Evolutionary conservation across 2,329 filamentous ascomycete species (phyloP).

Genomic region (Drechslerella dactyloides): DNA sequence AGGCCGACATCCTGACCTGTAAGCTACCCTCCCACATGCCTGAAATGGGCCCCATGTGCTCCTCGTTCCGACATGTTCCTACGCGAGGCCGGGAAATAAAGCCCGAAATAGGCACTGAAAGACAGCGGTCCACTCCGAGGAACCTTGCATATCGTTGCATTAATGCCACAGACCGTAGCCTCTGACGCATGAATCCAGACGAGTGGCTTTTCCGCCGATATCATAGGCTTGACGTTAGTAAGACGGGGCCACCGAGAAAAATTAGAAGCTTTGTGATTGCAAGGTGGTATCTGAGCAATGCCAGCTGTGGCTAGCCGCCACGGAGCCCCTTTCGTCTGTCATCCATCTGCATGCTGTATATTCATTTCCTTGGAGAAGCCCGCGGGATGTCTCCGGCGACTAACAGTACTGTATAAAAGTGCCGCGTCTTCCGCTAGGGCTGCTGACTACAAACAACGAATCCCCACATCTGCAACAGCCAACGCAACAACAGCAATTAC

Average conservation of each 20-base stretch:
- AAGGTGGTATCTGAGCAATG: constrained; percentile 25
- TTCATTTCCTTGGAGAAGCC: constrained; percentile 27
- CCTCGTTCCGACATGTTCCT: constrained; percentile 7
- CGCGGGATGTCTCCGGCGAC: constrained; percentile 15
- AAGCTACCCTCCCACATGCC: neutral
- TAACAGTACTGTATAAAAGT: constrained; percentile 32
- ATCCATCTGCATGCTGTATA: neutral
- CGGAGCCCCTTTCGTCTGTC: constrained; percentile 8
- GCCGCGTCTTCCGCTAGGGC: neutral
- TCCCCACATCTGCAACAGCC: constrained; percentile 16
- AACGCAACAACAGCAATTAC: constrained; percentile 14
- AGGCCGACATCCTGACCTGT: neutral
- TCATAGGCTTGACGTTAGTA: neutral
- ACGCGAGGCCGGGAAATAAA: constrained; percentile 4
- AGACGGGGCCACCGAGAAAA: constrained; percentile 6
- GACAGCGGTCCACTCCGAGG: constrained; percentile 36
- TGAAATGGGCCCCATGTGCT: constrained; percentile 25
- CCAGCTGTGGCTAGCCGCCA: neutral
- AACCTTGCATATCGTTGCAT: constrained; percentile 16
- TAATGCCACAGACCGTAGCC: too few relatives aligned
- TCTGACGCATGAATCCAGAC: neutral
- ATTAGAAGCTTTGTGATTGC: constrained; percentile 32
- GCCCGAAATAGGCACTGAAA: constrained; percentile 37
- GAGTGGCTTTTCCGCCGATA: neutral
- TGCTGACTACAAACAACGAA: neutral